These are phyloP conservation scores for Discostella stelligeroides DNA, from an alignment of 108 stramenopile species.

Conservation along the genomic window DNA sequence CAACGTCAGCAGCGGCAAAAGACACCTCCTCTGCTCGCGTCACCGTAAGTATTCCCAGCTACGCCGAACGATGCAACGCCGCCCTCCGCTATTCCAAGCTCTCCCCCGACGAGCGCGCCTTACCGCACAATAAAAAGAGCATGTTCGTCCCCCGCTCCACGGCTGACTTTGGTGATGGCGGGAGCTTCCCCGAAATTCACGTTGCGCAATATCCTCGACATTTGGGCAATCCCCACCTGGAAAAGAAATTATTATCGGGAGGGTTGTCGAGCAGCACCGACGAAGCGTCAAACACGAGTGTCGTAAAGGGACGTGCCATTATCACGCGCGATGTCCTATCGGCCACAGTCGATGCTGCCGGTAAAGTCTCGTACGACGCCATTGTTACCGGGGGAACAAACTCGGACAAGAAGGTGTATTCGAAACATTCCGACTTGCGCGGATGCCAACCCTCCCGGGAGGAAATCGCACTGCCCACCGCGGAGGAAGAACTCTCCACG, in stretches of 20 bases:
- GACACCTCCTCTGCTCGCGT: too few species aligned
- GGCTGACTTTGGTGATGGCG: constrained; percentile 96
- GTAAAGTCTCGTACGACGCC: constrained; percentile 93
- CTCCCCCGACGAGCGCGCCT: constrained; percentile 65
- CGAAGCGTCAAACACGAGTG: constrained; percentile 9
- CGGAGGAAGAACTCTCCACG: constrained; percentile 85
- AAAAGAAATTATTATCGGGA: constrained; percentile 23
- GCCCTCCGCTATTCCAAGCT: constrained; percentile 66
- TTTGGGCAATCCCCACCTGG: constrained; percentile 93
- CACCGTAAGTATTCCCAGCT: constrained; percentile 67
- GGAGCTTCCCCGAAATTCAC: constrained; percentile 98
- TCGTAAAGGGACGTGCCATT: constrained; percentile 63
- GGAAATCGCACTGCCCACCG: constrained; percentile 88
- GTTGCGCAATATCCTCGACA: constrained; percentile 97
- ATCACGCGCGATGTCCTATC: constrained; percentile 89
- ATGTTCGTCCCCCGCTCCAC: constrained; percentile 92
- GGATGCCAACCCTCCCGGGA: constrained; percentile 71
- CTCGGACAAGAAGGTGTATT: constrained; percentile 86
- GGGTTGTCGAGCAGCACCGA: constrained; percentile 7
- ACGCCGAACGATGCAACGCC: constrained; percentile 71
- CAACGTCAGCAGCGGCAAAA: too few species aligned
- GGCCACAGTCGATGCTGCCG: constrained; percentile 86
- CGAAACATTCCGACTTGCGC: constrained; percentile 82
- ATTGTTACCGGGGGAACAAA: constrained; percentile 95
- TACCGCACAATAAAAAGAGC: constrained; percentile 39